Evolutionary conservation across 768 basidiomycete genomes (phyloP).

Genomic region (Tephrocybe rancida): DNA sequence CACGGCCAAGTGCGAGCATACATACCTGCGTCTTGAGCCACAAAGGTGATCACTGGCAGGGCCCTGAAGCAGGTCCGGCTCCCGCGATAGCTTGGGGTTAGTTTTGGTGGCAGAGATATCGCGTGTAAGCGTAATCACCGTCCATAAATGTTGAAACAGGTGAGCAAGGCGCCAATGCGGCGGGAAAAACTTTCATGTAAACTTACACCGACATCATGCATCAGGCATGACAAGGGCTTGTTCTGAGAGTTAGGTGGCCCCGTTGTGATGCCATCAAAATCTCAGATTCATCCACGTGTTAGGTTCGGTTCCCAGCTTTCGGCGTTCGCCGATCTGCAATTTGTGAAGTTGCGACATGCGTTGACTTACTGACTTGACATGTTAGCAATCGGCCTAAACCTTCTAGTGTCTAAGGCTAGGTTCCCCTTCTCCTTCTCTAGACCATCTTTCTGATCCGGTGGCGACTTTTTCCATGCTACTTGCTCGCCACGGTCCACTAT

Average conservation of each 20-base stretch:
- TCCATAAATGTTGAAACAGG: slow-evolving; percentile 2
- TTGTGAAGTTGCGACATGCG: background rate
- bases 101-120: background rate
- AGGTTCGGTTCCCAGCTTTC: too few species aligned
- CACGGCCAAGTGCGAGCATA: background rate
- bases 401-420: too few species aligned
- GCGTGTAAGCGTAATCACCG: background rate
- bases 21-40: background rate
- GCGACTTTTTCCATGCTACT: too few species aligned
- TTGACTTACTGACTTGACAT: too few species aligned
- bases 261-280: slow-evolving; percentile 9
- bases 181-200: slow-evolving; percentile 1
- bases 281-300: slow-evolving; percentile 7
- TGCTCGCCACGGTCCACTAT: too few species aligned
- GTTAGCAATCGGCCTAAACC: too few species aligned
- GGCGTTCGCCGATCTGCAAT: too few species aligned
- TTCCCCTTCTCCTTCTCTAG: too few species aligned
- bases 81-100: background rate
- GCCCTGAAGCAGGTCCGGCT: background rate
- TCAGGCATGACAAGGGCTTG: slow-evolving; percentile 13
- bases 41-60: background rate
- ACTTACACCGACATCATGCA: slow-evolving; percentile 7
- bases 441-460: too few species aligned
- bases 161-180: background rate
- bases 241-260: slow-evolving; percentile 3